Base-by-base conservation (phyloP, 805 yeast genomes). In the Hanseniaspora mollemarum region DNA sequence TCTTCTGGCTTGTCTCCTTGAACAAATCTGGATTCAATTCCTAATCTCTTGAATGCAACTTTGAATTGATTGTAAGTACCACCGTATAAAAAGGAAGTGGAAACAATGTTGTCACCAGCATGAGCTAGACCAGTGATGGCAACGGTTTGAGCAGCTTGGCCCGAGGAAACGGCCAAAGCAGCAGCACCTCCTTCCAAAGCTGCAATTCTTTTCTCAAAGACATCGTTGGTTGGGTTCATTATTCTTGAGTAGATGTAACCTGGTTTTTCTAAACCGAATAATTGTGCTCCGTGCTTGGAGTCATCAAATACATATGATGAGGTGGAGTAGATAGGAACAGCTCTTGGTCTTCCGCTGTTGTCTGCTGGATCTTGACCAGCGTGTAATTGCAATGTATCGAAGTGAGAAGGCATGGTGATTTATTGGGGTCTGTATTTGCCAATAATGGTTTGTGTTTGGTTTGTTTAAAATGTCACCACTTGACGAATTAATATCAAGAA, bases 11-110 rank as follows among this genome's bases (percentile, higher is more conserved):
- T 64, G 62, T 87, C 94, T 59, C 95, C 95, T 36, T 80, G 68
- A 49, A 87, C 95, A 61, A 88, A 88, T 61, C 87, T 76, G 48
- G 84, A 75, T 62, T 83, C 87, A 58, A 90, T 82, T 29, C 96
- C 96, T 50, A 87, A 71, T 63, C 94, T 77, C 69, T 85, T 84
- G 74, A 90, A 83, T 21, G 92, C 81, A 58, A 87, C 94, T 67
- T 87, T 87, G 74, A 90, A 85, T 66, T 90, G 95, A 66, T 90
- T 90, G 71, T 82, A 87, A 53, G 96, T 88, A 61, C 98, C 98
- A 58, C 98, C 98, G 64, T 92, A 90, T 55, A 90, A 72, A 71
- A 64, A 86, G 6, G 94, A 77, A 22, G 96, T 81, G 28, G 95
- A 81, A 51, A 90, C 77, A 58, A 90, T 76, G 70, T 92, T 92